A percentile compares a stretch with the other conserved stretches of the same genome.
phyloP scores from a whole-genome alignment of 441 rosid species.

The Arabidopsis lyrata region DNA sequence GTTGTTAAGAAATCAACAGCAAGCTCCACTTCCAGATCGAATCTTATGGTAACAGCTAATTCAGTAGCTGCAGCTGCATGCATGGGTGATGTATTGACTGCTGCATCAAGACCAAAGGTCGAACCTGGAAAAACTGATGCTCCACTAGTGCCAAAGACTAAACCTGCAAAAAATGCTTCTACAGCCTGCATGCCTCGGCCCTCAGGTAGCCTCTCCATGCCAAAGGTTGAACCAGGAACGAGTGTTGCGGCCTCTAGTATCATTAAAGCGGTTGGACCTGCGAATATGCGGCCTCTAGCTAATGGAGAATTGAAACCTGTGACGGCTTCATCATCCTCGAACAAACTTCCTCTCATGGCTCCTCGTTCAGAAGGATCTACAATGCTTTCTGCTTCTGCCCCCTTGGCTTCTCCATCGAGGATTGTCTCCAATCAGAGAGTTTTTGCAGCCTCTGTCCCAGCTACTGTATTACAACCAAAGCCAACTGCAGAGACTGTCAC shows the following conservation, averaged over 20 bases:
- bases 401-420: constrained; percentile 33
- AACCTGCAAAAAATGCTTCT: constrained; percentile 53
- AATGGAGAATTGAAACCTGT: constrained; percentile 43
- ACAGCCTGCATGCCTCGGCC: constrained; percentile 47
- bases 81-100: constrained; percentile 63
- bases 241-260: constrained; percentile 20
- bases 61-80: constrained; percentile 87
- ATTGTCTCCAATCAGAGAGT: constrained; percentile 44
- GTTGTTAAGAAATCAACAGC: constrained; percentile 45
- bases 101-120: constrained; percentile 56
- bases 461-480: constrained; percentile 47
- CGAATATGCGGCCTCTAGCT: constrained; percentile 48
- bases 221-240: constrained; percentile 42
- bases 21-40: constrained; percentile 56
- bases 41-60: constrained; percentile 69
- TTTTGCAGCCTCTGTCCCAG: constrained; percentile 42
- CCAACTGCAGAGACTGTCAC: constrained; percentile 43
- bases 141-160: constrained; percentile 20
- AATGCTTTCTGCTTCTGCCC: constrained; percentile 34
- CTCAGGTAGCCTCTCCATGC: constrained; percentile 26
- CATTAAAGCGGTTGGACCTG: constrained; percentile 43
- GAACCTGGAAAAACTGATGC: constrained; percentile 68
- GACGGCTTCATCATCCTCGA: constrained; percentile 47
- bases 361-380: constrained; percentile 48
- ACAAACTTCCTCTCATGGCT: constrained; percentile 38